Base-by-base conservation (phyloP, 345 rosid genomes). In the Eucalyptus dawsonii region DNA sequence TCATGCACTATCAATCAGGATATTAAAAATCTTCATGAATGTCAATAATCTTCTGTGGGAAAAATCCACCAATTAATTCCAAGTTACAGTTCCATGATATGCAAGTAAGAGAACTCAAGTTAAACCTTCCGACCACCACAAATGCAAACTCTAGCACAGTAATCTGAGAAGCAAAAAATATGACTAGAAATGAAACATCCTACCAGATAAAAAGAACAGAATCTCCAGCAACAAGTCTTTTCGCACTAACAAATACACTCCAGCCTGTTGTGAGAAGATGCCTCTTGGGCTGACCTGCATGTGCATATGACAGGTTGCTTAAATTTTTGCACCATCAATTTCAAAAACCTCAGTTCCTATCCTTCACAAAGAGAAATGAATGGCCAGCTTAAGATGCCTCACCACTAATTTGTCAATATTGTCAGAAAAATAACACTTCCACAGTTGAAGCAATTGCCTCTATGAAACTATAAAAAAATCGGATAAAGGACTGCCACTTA, bases 231-330 rank as follows among this genome's bases (percentile, higher is more conserved):
- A 94, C 88, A 51, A 94, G 95, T 86, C 94, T 92, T 90, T 94
- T 94, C 40, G 95, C 94, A 89, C 95, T 93, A 53, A 94, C 95
- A 89, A 94, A 94, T 53, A 93, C 95, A 87, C 95, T 93, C 95
- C 95, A 93, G 47, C 95, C 95, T 65, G 95, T 93, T 34, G 94
- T 94, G 80, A 94, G 94, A 72, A 93, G 93, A 89, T 94, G 95
- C 89, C 95, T 91, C 91, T 94, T 94, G 45, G 95, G 94, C 92
- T 94, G 95, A 54, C 95, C 95, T 94, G 93, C 88, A 91, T 83
- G 85, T 50, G 60, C 76, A 86, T 27, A 62, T 50, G 5, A 76
- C 42, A 40, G 47, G 85, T 21, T 76, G 47, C 27, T 76, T 40
- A 37, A 37, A 40, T 40, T 76, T 40, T 76, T 14, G 56, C 37